Base-by-base conservation (phyloP, 345 rosid genomes). In the Alliaria petiolata region DNA sequence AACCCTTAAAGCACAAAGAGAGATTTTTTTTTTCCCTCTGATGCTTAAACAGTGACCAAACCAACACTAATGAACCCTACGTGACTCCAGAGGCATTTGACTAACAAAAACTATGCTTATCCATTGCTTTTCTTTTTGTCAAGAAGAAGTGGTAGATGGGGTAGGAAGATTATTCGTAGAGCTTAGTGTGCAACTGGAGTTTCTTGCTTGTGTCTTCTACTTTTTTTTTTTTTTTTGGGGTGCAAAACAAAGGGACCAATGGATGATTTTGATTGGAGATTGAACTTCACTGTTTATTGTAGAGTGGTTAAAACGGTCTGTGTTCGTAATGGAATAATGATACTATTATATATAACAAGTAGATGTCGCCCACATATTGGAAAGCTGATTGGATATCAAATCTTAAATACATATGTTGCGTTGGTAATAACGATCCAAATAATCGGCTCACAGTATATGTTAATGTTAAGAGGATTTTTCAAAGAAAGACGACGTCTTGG, bases 1-100 rank as follows among this genome's bases (percentile, higher is more conserved):
- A 65, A 28, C 69, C 80, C 84, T 22, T 84, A 54, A 62, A 52
- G 38, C 26, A 53, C n/a, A 33, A 2, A 11, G 55, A 42, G 28
- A 7, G 5, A 33, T 11, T 53, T 47, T 9, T n/a, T 28, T 42
- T 52, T 50, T 62, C n/a, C 43, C 53, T 6, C 63, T 42, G 46
- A 52, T 52, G 38, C 69, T 52, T 33, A n/a, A 52, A 47, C 5
- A 49, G 39, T 59, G 26, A 47, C 31, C 40, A n/a, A 25, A 7
- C 49, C 50, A 35, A 36, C 20, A 25, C 33, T 38, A 17, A 53
- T 15, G 58, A 43, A 28, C 53, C 28, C 10, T 43, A 19, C 20
- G 28, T 42, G 42, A 5, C 31, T 50, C 31, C 8, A n/a, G 22
- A 59, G 59, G 50, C 51, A 42, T 50, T 44, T 71, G 2, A 60